Evolutionary conservation across 2,329 filamentous ascomycete genomes (phyloP), one percentile per base, ranked within the genome.

Genomic region (Alternaria metachromatica): DNA sequence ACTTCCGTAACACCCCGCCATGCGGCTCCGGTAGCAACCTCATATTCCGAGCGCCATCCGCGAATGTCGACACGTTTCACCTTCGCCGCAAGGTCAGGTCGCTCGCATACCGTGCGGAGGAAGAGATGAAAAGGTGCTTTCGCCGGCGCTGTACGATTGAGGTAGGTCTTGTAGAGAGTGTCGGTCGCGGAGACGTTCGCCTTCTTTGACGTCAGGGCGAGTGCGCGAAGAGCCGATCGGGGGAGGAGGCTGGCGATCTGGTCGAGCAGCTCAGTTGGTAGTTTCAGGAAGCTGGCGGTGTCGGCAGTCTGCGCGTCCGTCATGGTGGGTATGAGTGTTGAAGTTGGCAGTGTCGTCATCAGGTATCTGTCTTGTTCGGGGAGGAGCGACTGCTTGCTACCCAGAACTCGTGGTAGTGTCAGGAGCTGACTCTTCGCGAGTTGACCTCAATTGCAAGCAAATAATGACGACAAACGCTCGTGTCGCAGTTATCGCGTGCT

Each of bases 11-110:
- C 8, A 2, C 37, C 48, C 28, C 23, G 33, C 63, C 60, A 67
- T 5, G 37, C 7, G 5, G 30, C 23, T 12, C 60, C 56, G 3
- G 55, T 63, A 0, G 53, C 65, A 2, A 63, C 48, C 20, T 65
- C 58, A 26, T 53, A 59, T 9, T 65, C 55, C 11, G 65, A 65
- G 15, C 65, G 63, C 60, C 62, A 67, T 7, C 62, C 65, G 7
- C 60, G 62, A 5, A 65, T 61, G 12, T 65, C 50, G 11, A 67
- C 25, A 3, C 6, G 18, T 6, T 56, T 65, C 6, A 67, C 60
- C 26, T 58, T 56, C 0, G 44, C 56, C 30, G 56, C 57, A 23
- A 60, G 57, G 13, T 65, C 23, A 3, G 53, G 53, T 15, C 53
- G 53, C 53, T 51, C 45, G 46, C 53, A 51, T 26, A 62, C 44